phyloP scores from a whole-genome alignment of 140 eudicot species.

The Senecio squalidus region DNA sequence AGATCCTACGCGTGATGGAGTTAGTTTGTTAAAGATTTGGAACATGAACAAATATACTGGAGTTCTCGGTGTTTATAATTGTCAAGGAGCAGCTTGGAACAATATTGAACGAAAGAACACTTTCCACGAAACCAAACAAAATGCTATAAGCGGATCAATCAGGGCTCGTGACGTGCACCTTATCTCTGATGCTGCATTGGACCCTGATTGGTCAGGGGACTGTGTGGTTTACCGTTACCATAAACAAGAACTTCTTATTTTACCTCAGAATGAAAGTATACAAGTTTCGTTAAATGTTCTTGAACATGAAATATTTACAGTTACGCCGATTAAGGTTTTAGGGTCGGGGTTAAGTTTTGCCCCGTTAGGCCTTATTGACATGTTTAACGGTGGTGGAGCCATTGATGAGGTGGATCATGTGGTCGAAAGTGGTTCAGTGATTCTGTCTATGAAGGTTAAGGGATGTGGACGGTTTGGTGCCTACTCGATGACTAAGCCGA shows the following conservation, averaged over 20 bases:
- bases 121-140: constrained; percentile 52
- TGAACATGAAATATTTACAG: constrained; percentile 59
- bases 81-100: constrained; percentile 99
- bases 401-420: constrained; percentile 58
- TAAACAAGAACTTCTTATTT: constrained; percentile 29
- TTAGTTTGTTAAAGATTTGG: constrained; percentile 89
- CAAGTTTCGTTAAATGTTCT: constrained; percentile 83
- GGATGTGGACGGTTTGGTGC: constrained; percentile 84
- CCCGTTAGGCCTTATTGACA: constrained; percentile 81
- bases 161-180: constrained; percentile 68
- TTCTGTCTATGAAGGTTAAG: constrained; percentile 54
- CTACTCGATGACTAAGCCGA: constrained; percentile 64
- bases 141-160: constrained; percentile 52
- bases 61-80: constrained; percentile 88
- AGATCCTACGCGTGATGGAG: constrained; percentile 91
- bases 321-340: constrained; percentile 57
- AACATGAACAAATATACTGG: constrained; percentile 95
- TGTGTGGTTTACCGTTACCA: constrained; percentile 55
- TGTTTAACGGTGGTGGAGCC: constrained; percentile 91
- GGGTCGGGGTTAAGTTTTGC: constrained; percentile 61
- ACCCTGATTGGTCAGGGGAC: constrained; percentile 63
- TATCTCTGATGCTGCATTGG: constrained; percentile 52
- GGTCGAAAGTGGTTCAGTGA: constrained; percentile 30
- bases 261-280: constrained; percentile 45
- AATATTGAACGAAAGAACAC: constrained; percentile 59